A percentile compares a stretch with the other conserved stretches of the same genome.
These are phyloP conservation scores for Hypoxylon lienhwacheense DNA, from an alignment of 495 filamentous ascomycete genomes.

Conservation along the genomic window DNA sequence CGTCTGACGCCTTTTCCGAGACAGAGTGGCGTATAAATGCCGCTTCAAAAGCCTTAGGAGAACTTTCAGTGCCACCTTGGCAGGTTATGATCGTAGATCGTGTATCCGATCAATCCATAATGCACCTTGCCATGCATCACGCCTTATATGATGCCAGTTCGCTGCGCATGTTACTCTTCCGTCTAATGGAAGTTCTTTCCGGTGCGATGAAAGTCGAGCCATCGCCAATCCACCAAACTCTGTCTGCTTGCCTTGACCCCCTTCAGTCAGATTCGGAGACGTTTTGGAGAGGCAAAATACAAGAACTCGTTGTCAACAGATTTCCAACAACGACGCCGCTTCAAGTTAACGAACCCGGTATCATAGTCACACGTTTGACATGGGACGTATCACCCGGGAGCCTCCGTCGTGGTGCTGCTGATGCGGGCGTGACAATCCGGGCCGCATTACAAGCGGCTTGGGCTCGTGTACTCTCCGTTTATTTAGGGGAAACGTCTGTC, in stretches of 20 bases:
- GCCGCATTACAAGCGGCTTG: constrained; percentile 74
- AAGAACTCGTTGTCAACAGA: constrained; percentile 56
- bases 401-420: constrained; percentile 57
- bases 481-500: constrained; percentile 68
- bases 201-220: neutral
- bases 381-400: constrained; percentile 43
- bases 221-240: constrained; percentile 42
- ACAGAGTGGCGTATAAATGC: constrained; percentile 39
- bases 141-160: constrained; percentile 79
- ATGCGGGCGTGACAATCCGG: constrained; percentile 66
- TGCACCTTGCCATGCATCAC: constrained; percentile 62
- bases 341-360: constrained; percentile 41
- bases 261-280: constrained; percentile 40
- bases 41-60: constrained; percentile 6
- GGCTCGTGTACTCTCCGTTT: constrained; percentile 68
- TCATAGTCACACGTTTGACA: constrained; percentile 44
- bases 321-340: constrained; percentile 73
- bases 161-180: constrained; percentile 59
- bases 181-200: constrained; percentile 45
- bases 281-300: constrained; percentile 64
- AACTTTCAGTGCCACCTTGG: constrained; percentile 38
- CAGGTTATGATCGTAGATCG: constrained; percentile 28
- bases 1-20: constrained; percentile 27
- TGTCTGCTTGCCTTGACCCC: constrained; percentile 57
- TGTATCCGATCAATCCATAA: constrained; percentile 38